Percentiles rank a stretch among this genome's conserved stretches.
Evolutionary conservation across 2,329 filamentous ascomycete genomes (phyloP).

Genomic region (Leptographium wingfieldii): DNA sequence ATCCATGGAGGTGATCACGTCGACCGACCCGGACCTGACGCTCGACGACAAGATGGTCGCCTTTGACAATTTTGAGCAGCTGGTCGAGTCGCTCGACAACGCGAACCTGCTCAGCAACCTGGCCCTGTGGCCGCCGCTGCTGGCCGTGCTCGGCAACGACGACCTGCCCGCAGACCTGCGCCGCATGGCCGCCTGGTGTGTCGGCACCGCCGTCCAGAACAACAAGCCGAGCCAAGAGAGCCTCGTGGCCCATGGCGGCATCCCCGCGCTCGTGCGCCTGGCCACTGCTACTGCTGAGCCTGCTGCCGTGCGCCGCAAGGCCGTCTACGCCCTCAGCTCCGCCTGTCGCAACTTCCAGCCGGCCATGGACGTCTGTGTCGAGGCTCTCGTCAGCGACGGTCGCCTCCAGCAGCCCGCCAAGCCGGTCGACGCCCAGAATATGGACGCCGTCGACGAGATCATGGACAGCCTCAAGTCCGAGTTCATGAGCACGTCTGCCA

Average conservation of each 20-base stretch:
- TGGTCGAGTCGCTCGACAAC: conserved; percentile 89
- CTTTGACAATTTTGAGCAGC: conserved; percentile 90
- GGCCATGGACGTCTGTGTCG: conserved; percentile 55
- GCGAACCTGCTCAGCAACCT: conserved; percentile 82
- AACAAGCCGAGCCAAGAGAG: conserved; percentile 76
- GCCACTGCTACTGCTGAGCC: conserved; percentile 46
- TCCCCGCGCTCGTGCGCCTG: conserved; percentile 57
- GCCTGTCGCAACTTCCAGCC: conserved; percentile 83
- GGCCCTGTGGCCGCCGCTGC: conserved; percentile 68
- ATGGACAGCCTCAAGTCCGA: conserved; percentile 52
- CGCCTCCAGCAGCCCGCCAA: conserved; percentile 35
- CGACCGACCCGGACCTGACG: conserved; percentile 44
- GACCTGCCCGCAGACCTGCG: conserved; percentile 53
- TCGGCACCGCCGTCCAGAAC: conserved; percentile 93
- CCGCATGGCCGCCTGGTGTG: conserved; percentile 84
- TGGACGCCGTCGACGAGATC: conserved; percentile 61
- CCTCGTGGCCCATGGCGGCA: conserved; percentile 47
- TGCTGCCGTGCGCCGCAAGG: conserved; percentile 60
- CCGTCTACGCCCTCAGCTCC: conserved; percentile 77
- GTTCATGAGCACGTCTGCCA: conserved; percentile 22
- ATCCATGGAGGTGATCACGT: conserved; percentile 64
- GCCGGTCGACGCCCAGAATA: conserved; percentile 56
- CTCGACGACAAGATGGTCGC: conserved; percentile 69
- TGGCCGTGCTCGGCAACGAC: conserved; percentile 53
- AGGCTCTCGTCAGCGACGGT: conserved; percentile 44